These are phyloP conservation scores for Xylariaceae sp. DNA, from an alignment of 2,329 filamentous ascomycete genomes.

Conservation along the genomic window DNA sequence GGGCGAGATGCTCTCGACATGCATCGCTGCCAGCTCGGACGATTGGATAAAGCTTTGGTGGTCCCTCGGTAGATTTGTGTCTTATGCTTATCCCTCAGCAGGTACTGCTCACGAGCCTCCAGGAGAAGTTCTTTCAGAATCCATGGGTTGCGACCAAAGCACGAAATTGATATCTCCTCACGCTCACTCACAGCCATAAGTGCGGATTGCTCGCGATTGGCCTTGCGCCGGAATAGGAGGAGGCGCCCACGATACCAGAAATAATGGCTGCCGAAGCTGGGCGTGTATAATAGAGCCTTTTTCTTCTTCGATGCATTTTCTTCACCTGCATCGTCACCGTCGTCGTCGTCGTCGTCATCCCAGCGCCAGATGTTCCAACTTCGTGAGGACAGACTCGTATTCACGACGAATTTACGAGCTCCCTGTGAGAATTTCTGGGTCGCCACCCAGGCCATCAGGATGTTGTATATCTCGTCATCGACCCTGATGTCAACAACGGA, in stretches of 20 bases:
- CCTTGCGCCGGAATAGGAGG: conserved; percentile 53
- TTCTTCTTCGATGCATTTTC: conserved; percentile 36
- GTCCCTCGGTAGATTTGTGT: conserved; percentile 62
- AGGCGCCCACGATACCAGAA: conserved; percentile 62
- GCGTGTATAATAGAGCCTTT: conserved; percentile 59
- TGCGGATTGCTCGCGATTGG: conserved; percentile 42
- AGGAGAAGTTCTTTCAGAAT: conserved; percentile 59
- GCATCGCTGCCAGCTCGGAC: conserved; percentile 57
- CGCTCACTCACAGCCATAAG: conserved; percentile 45
- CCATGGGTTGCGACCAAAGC: conserved; percentile 57
- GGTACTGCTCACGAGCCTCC: conserved; percentile 53
- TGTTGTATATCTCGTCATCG: conserved; percentile 70
- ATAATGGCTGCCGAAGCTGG: conserved; percentile 61
- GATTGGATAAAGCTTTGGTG: conserved; percentile 37
- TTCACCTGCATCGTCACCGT: conserved; percentile 41
- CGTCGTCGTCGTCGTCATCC: conserved; percentile 44
- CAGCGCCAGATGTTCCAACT: conserved; percentile 46
- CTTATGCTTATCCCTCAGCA: conserved; percentile 56
- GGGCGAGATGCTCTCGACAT: conserved; percentile 58
- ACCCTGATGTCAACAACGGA: conserved; percentile 62
- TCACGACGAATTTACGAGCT: conserved; percentile 60
- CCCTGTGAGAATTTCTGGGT: conserved; percentile 56
- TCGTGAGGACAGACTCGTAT: conserved; percentile 55
- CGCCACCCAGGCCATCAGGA: conserved; percentile 66
- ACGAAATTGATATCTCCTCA: conserved; percentile 58